Percentiles rank a stretch among this genome's conserved stretches.
phyloP scores from a whole-genome alignment of 805 yeast species.

The Zygosaccharomyces bailii region DNA sequence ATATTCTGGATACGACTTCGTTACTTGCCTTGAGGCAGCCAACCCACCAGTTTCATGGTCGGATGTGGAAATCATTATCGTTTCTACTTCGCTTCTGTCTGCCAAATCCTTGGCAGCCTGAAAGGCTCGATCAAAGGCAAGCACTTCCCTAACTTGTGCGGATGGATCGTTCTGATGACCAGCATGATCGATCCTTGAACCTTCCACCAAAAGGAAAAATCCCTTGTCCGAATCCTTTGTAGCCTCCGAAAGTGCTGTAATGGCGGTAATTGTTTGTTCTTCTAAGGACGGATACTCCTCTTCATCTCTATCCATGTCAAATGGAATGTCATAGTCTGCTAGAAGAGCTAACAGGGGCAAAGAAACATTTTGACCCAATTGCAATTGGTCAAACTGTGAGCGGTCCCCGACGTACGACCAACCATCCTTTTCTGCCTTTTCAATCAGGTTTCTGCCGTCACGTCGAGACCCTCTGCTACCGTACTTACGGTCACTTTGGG shows the following conservation, averaged over 20 bases:
- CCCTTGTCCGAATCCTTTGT: constrained; percentile 74
- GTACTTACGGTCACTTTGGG: constrained; percentile 27
- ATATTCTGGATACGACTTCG: constrained; percentile 73
- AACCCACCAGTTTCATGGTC: constrained; percentile 98
- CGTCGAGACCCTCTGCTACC: constrained; percentile 55
- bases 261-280: constrained; percentile 73
- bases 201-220: constrained; percentile 82
- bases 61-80: constrained; percentile 75
- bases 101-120: constrained; percentile 69
- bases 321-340: constrained; percentile 77
- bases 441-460: constrained; percentile 66
- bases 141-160: constrained; percentile 86
- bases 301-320: constrained; percentile 70
- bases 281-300: constrained; percentile 67
- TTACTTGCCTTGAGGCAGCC: constrained; percentile 77
- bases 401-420: constrained; percentile 68
- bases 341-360: constrained; percentile 76
- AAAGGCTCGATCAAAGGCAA: constrained; percentile 83
- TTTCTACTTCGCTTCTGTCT: constrained; percentile 65
- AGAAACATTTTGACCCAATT: constrained; percentile 57
- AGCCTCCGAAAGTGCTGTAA: constrained; percentile 62
- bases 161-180: constrained; percentile 94
- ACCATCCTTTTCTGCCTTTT: constrained; percentile 49
- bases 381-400: constrained; percentile 52
- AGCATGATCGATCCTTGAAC: constrained; percentile 92